Percentiles rank a stretch among this genome's conserved stretches.
phyloP scores from a whole-genome alignment of 345 rosid species.

The Hibiscus mutabilis region DNA sequence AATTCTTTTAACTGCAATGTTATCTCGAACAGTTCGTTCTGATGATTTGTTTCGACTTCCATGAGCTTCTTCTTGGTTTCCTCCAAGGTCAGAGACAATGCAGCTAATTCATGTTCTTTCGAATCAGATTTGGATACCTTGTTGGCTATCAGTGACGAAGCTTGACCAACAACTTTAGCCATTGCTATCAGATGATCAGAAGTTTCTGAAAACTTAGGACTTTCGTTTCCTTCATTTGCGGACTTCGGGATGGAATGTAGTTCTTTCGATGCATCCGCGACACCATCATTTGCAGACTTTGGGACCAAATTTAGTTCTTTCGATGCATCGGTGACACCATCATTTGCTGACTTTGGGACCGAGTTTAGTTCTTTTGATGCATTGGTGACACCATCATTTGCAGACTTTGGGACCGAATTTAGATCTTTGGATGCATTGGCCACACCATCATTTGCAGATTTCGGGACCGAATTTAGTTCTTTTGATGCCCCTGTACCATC shows the following conservation, averaged over 20 bases:
- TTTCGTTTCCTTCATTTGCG: slow-evolving; percentile 3
- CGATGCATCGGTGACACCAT: no score
- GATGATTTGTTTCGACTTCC: slow-evolving; percentile 36
- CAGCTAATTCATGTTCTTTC: slow-evolving; percentile 39
- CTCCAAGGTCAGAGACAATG: slow-evolving; percentile 60
- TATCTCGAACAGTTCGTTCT: slow-evolving; percentile 24
- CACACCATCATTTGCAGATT: no score
- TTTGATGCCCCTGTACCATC: not conserved
- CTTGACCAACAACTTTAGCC: slow-evolving; percentile 8
- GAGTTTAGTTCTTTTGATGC: no score
- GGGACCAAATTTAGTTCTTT: no score
- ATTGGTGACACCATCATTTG: no score
- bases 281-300: no score
- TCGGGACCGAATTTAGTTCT: no score
- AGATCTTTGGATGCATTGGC: no score
- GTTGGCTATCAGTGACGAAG: not conserved
- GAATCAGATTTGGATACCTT: slow-evolving; percentile 7
- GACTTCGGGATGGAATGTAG: not conserved
- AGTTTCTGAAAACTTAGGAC: slow-evolving; percentile 1
- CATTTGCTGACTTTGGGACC: no score
- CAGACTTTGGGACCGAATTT: no score
- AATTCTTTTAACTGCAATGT: slow-evolving; percentile 37
- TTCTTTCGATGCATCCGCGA: slow-evolving; percentile 8
- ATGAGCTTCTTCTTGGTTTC: slow-evolving; percentile 65
- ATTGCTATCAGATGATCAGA: slow-evolving; percentile 7